Evolutionary conservation across 208 protist species (phyloP).

Genomic region (Zelonia costaricensis): DNA sequence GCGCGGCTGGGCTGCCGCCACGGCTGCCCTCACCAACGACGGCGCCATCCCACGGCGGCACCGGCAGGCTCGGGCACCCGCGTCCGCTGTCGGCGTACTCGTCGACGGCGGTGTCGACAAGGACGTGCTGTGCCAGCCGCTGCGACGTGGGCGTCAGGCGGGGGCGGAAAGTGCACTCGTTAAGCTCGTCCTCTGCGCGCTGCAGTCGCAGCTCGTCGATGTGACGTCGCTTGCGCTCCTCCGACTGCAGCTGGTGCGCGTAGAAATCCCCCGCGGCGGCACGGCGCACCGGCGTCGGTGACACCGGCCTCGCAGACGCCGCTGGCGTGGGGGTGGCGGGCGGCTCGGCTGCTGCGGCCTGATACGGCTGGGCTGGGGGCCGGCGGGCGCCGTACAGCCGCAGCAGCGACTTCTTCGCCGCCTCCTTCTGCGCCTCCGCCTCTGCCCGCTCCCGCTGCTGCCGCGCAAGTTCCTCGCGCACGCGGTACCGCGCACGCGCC

Average conservation of each 20-base stretch:
- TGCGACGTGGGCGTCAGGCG: slow-evolving; percentile 21
- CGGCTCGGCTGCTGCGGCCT: not conserved
- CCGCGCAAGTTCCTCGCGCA: slow-evolving; percentile 9
- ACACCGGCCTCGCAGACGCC: not conserved
- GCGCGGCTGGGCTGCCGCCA: too few species aligned
- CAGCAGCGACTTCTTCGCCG: not conserved
- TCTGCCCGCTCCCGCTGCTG: not conserved
- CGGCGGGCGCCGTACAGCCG: not conserved
- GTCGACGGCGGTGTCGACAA: slow-evolving; percentile 4
- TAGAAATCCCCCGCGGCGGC: slow-evolving; percentile 21
- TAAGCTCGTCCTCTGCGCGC: slow-evolving; percentile 21
- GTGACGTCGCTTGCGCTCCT: slow-evolving; percentile 25
- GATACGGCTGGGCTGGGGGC: not conserved
- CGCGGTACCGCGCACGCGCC: slow-evolving; percentile 22
- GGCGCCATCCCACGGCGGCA: not conserved
- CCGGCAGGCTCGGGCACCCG: not conserved
- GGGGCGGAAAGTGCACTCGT: slow-evolving; percentile 54
- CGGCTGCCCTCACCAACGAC: not conserved
- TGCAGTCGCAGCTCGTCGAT: slow-evolving; percentile 32
- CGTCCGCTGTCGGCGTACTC: not conserved
- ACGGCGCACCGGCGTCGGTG: not conserved
- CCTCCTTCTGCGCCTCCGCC: not conserved
- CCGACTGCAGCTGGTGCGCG: slow-evolving; percentile 24
- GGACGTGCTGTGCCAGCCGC: slow-evolving; percentile 22
- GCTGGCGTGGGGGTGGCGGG: not conserved